Percentiles rank a stretch among this genome's conserved stretches.
Conservation (phyloP, 139 green algal genomes). For the Tetradesmus obliquus region DNA sequence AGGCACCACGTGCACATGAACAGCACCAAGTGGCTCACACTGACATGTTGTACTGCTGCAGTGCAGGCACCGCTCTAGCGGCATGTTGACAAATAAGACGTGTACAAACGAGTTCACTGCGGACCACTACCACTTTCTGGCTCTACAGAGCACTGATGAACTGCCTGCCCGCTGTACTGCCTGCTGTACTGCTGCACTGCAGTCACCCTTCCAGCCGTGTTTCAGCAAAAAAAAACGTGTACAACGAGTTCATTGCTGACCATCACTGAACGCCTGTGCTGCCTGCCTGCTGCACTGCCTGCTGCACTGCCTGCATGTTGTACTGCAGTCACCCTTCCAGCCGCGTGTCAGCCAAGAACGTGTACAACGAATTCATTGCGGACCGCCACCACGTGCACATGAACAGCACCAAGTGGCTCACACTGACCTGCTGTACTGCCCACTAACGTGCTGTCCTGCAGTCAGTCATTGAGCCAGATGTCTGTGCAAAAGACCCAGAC, state of each 20-base stretch:
- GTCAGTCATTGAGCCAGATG: slow-evolving; percentile 77
- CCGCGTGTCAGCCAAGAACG: slow-evolving; percentile 81
- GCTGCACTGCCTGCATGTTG: no score
- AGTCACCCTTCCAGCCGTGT: slow-evolving; percentile 86
- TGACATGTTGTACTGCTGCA: slow-evolving; percentile 37
- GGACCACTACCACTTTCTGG: no score
- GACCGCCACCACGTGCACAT: slow-evolving; percentile 96
- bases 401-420: slow-evolving; percentile 94
- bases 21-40: slow-evolving; percentile 87
- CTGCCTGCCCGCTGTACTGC: no score
- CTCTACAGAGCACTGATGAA: no score
- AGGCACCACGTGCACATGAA: slow-evolving; percentile 98
- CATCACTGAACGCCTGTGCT: no score
- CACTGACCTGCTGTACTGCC: slow-evolving; percentile 40
- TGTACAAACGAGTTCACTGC: no score
- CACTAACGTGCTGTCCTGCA: slow-evolving; percentile 6
- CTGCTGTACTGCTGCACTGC: slow-evolving; percentile 4
- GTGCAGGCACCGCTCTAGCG: no score
- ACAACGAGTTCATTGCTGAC: no score
- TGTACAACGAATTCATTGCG: slow-evolving; percentile 97
- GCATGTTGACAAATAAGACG: no score
- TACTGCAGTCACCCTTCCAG: slow-evolving; percentile 72
- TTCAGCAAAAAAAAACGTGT: slow-evolving; percentile 86
- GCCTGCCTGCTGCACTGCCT: no score
- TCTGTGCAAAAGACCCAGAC: slow-evolving; percentile 33